phyloP scores from a whole-genome alignment of 768 basidiomycete genomes.

The Rhizopogon salebrosus region DNA sequence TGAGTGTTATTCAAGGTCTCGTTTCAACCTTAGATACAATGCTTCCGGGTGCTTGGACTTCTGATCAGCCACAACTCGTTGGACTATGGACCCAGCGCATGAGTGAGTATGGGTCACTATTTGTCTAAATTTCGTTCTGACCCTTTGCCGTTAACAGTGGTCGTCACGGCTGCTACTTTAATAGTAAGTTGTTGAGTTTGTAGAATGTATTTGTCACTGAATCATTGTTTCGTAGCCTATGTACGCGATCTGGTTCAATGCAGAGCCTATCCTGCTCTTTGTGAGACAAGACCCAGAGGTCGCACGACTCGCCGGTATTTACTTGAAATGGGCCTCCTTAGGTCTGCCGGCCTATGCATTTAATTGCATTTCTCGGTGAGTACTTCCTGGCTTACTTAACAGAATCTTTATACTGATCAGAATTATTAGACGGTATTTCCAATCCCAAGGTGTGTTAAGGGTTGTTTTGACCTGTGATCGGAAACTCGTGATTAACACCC shows the following conservation, averaged over 20 bases:
- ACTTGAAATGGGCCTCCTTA: slow-evolving; percentile 66
- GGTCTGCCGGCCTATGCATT: slow-evolving; percentile 72
- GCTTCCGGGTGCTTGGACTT: slow-evolving; percentile 93
- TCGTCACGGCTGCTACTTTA: slow-evolving; percentile 51
- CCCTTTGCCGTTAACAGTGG: slow-evolving; percentile 29
- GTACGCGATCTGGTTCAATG: slow-evolving; percentile 72
- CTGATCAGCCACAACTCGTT: slow-evolving; percentile 74
- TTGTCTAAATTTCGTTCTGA: neutral
- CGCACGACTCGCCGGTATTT: slow-evolving; percentile 66
- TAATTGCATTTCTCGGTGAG: slow-evolving; percentile 45
- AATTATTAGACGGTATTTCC: slow-evolving; percentile 38
- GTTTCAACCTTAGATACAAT: slow-evolving; percentile 87
- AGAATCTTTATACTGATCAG: neutral
- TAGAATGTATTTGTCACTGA: neutral
- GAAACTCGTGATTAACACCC: neutral
- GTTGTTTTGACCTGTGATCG: neutral
- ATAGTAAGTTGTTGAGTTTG: slow-evolving; percentile 43
- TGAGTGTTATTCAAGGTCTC: slow-evolving; percentile 79
- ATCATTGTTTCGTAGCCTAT: slow-evolving; percentile 37
- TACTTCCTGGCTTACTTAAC: too few species aligned
- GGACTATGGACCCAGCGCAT: slow-evolving; percentile 91
- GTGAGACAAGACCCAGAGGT: slow-evolving; percentile 80
- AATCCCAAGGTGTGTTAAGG: slow-evolving; percentile 59
- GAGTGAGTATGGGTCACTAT: slow-evolving; percentile 42
- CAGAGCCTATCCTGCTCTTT: slow-evolving; percentile 68